These are phyloP conservation scores for Colletotrichum gloeosporioides DNA, from an alignment of 2,329 filamentous ascomycete species.

Conservation along the genomic window DNA sequence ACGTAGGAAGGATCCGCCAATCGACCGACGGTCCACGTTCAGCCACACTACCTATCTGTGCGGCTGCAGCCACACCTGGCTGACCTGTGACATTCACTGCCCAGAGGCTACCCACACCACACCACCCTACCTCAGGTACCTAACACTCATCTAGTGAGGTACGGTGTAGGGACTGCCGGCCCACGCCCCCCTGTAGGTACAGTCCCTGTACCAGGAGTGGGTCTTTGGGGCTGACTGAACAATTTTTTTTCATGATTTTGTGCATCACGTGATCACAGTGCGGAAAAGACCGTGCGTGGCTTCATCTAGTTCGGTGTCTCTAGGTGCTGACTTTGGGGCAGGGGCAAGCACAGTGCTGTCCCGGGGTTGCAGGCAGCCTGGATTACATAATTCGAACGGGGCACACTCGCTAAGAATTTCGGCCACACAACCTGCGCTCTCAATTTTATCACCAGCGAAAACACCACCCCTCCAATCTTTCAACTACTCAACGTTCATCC, in stretches of 20 bases:
- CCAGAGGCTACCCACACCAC: too few species aligned
- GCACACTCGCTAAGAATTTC: slow-evolving; percentile 29
- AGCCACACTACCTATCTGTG: neutral
- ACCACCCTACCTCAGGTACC: neutral
- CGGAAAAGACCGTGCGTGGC: neutral
- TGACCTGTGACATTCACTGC: neutral
- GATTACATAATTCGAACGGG: slow-evolving; percentile 20
- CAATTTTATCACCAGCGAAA: slow-evolving; percentile 35
- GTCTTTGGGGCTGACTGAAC: neutral
- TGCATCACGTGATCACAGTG: slow-evolving; percentile 7
- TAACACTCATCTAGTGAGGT: too few species aligned
- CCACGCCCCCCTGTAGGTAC: too few species aligned
- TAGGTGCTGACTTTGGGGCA: neutral
- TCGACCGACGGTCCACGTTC: neutral
- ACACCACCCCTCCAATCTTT: slow-evolving; percentile 43
- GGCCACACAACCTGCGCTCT: slow-evolving; percentile 27
- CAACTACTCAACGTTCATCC: slow-evolving; percentile 48
- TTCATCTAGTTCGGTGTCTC: neutral
- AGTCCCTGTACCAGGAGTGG: neutral
- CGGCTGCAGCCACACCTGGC: neutral
- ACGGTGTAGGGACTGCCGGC: too few species aligned
- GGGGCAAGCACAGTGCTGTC: neutral
- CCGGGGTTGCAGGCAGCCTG: neutral
- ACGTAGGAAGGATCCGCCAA: neutral
- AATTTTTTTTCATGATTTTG: neutral